Evolutionary conservation across 2,329 filamentous ascomycete species (phyloP), one percentile per base, ranked within the genome.

Genomic region (Aspergillus caelatus): DNA sequence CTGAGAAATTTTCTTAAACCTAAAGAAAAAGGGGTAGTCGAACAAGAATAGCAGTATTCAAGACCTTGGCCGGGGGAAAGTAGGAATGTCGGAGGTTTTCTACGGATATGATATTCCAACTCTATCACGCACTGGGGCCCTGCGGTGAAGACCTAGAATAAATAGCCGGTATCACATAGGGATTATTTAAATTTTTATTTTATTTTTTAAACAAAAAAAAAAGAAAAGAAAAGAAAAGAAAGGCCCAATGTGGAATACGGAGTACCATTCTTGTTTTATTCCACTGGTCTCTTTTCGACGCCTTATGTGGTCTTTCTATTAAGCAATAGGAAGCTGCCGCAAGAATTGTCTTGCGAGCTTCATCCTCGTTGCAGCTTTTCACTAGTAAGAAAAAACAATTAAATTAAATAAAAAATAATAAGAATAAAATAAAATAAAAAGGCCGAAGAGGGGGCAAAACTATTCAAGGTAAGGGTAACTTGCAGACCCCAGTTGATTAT

Each of bases 241-340:
- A 34, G 14, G 23, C 12, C 4, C 16, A 7, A 2, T 58, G 48
- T 21, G 48, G 46, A 58, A 46, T 41, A 34, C 36, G 41, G 41
- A 43, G 41, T 12, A 58, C 28, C 34, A 50, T 53, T 46, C 61
- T 39, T 48, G 36, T 59, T 59, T 59, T 14, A 32, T 32, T 59
- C 56, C 57, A 39, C 55, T 54, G 53, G 26, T 10, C 28, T 36
- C 45, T 28, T 53, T 28, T 26, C n/a, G 14, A 32, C 23, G 9
- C 26, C 50, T 50, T 48, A 46, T 19, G 19, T 61, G 21, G 30
- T 26, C n/a, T 55, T 53, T 55, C 39, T 50, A 45, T 16, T 23
- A 39, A 55, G 52, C 32, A 39, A 55, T 39, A 39, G 52, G 16
- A 55, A 23, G 52, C n/a, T 55, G 52, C 32, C 32, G n/a, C n/a